Evolutionary conservation across 2,329 filamentous ascomycete genomes (phyloP).

Genomic region (Paraconiothyrium sp.): DNA sequence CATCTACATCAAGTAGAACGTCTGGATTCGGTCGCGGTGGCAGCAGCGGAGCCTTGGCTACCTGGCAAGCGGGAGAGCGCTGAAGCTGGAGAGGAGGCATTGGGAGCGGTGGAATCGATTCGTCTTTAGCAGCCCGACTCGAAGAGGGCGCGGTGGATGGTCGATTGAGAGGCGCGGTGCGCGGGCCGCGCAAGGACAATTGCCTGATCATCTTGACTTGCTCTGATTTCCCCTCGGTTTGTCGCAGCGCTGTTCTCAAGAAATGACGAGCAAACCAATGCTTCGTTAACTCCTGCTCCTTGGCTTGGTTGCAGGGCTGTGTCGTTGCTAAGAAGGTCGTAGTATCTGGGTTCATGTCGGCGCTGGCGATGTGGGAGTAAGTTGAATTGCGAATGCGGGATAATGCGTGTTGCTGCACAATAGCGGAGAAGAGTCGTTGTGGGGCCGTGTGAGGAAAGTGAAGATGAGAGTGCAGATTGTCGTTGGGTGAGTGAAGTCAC

Average conservation of each 20-base stretch:
- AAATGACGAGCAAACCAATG: conserved; percentile 40
- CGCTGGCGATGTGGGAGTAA: conserved; percentile 18
- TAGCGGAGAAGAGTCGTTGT: background rate
- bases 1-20: conserved; percentile 40
- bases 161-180: conserved; percentile 37
- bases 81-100: conserved; percentile 21
- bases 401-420: conserved; percentile 18
- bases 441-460: background rate
- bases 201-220: conserved; percentile 16
- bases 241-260: conserved; percentile 30
- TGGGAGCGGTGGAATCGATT: conserved; percentile 14
- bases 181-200: conserved; percentile 30
- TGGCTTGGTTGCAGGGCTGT: conserved; percentile 12
- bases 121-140: conserved; percentile 7
- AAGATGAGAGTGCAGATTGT: background rate
- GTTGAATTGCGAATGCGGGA: conserved; percentile 14
- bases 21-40: conserved; percentile 37
- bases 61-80: conserved; percentile 19
- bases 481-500: conserved; percentile 1
- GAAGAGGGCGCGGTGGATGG: conserved; percentile 38
- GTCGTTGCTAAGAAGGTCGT: conserved; percentile 26
- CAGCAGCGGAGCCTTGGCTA: conserved; percentile 29
- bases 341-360: conserved; percentile 32
- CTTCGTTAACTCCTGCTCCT: conserved; percentile 31
- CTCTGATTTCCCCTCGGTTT: conserved; percentile 17